A percentile compares a stretch with the other conserved stretches of the same genome.
phyloP scores from a whole-genome alignment of 371 early-diverging fungal genomes.

The Apophysomyces trapeziformis region DNA sequence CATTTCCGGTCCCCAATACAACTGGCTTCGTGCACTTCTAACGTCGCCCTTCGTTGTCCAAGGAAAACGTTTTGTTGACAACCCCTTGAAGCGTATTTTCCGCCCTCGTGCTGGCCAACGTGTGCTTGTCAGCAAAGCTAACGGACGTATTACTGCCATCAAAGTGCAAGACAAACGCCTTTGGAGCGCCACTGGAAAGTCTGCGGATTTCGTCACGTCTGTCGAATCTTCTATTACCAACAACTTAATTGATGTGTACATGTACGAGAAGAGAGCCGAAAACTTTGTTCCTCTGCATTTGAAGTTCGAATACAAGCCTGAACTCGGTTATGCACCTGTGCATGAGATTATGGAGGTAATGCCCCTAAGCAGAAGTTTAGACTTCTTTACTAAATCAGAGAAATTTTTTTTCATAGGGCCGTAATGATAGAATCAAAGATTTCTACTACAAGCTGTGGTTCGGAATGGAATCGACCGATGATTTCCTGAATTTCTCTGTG shows the following conservation, averaged over 20 bases:
- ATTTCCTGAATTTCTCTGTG: conserved; percentile 59
- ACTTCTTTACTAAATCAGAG: no score
- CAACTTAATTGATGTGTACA: conserved; percentile 69
- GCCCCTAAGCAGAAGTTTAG: no score
- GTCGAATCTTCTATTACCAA: conserved; percentile 66
- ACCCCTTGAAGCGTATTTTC: conserved; percentile 80
- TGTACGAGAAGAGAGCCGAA: conserved; percentile 75
- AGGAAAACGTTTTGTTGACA: conserved; percentile 75
- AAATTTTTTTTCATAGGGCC: conserved; percentile 50
- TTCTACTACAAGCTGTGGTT: conserved; percentile 94
- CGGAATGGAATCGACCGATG: conserved; percentile 59
- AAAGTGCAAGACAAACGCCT: conserved; percentile 69
- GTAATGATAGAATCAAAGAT: conserved; percentile 90
- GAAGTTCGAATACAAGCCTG: conserved; percentile 81
- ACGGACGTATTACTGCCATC: conserved; percentile 46
- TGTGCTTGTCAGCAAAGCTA: conserved; percentile 64
- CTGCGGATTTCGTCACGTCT: conserved; percentile 60
- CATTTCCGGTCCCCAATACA: conserved; percentile 71
- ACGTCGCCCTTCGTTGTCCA: conserved; percentile 85
- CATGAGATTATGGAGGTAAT: conserved; percentile 87
- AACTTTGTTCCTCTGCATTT: conserved; percentile 76
- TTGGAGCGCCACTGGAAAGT: conserved; percentile 64
- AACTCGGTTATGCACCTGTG: conserved; percentile 82
- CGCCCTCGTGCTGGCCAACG: conserved; percentile 84
- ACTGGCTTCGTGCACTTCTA: conserved; percentile 90